Conservation (phyloP, 306 rosid species). For the Glycyrrhiza uralensis region DNA sequence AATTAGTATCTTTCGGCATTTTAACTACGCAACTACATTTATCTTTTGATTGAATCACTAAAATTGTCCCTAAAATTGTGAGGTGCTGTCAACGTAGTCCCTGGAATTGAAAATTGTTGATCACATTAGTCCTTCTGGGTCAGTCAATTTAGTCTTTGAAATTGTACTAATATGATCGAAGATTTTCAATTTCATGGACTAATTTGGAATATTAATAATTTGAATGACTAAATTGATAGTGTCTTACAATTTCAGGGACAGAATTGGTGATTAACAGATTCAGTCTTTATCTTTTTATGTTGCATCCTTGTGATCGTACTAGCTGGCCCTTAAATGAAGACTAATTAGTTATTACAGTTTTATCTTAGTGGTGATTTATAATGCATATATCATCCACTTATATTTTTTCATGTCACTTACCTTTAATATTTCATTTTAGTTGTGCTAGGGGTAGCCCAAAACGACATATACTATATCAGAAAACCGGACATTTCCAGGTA, state of each 20-base stretch:
- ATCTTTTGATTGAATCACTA: too few species aligned
- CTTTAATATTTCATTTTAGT: slow-evolving; percentile 39
- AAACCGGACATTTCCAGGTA: slow-evolving; percentile 85
- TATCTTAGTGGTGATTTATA: background rate
- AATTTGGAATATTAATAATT: too few species aligned
- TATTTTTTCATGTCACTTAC: slow-evolving; percentile 19
- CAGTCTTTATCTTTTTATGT: background rate
- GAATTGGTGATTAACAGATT: too few species aligned
- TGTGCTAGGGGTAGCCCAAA: slow-evolving; percentile 97
- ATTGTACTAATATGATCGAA: too few species aligned
- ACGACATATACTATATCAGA: slow-evolving; percentile 60
- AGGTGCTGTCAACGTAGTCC: too few species aligned
- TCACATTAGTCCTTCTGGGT: too few species aligned
- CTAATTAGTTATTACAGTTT: background rate
- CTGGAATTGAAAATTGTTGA: too few species aligned
- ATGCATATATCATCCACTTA: background rate
- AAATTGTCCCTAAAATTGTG: too few species aligned
- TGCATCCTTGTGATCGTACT: background rate
- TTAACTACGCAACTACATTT: background rate
- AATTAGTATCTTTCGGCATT: background rate
- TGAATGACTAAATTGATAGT: too few species aligned
- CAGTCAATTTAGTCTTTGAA: too few species aligned
- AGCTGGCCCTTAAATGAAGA: background rate
- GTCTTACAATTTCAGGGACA: too few species aligned
- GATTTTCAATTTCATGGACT: too few species aligned